Conservation (phyloP, 164 flowering plant genomes). For the Cinnamomum chago region DNA sequence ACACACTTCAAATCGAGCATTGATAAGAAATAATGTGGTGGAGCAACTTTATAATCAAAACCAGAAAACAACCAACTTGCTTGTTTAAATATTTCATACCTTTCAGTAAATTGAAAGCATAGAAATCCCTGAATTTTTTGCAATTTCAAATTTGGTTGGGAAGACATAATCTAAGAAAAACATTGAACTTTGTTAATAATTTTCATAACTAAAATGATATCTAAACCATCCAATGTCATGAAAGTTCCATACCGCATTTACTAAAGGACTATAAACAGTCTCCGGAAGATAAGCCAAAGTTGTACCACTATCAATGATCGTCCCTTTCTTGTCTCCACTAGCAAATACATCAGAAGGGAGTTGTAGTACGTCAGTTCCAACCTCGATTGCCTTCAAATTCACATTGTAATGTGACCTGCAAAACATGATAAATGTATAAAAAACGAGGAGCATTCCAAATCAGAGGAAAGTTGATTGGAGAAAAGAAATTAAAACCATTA, state of each 20-base stretch:
- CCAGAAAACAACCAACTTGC: neutral
- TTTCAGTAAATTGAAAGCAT: conserved; percentile 14
- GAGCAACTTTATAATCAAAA: neutral
- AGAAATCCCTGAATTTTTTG: conserved; percentile 1
- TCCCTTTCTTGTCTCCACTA: conserved; percentile 43
- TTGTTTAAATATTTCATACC: conserved; percentile 8
- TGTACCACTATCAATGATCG: conserved; percentile 93
- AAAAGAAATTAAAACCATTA: neutral
- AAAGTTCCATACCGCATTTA: conserved; percentile 13
- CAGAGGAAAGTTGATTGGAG: neutral
- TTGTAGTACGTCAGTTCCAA: conserved; percentile 54
- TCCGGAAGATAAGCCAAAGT: conserved; percentile 84
- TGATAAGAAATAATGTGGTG: too few species aligned
- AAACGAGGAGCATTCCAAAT: neutral
- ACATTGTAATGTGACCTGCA: conserved; percentile 90
- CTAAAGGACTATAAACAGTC: conserved; percentile 43
- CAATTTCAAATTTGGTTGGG: conserved; percentile 6
- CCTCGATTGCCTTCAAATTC: conserved; percentile 60
- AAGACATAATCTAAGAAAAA: conserved; percentile 14
- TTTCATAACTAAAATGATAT: neutral
- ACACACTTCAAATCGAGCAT: too few species aligned
- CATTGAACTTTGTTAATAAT: neutral
- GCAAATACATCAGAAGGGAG: conserved; percentile 68
- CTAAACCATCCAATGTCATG: neutral
- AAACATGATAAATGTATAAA: conserved; percentile 27